These are phyloP conservation scores for Calocybe gangraenosa DNA, from an alignment of 768 basidiomycete species.

Conservation along the genomic window DNA sequence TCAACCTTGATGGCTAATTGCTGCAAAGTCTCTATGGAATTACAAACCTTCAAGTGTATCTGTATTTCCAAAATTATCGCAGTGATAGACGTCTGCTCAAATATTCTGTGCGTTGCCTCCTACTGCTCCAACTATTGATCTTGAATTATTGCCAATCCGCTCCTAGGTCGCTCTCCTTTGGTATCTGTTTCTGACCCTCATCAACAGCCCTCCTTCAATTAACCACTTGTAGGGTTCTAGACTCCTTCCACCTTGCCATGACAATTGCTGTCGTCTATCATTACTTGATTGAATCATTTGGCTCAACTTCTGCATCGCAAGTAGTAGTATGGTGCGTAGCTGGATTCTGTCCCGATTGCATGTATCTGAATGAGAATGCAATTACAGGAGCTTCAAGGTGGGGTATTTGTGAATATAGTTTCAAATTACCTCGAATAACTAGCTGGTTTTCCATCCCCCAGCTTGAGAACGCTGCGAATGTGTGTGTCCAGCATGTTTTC, in stretches of 20 bases:
- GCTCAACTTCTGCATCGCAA: constrained; percentile 12
- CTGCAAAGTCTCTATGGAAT: constrained; percentile 15
- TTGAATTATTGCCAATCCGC: constrained; percentile 15
- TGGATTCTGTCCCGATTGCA: neutral
- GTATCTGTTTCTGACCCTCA: neutral
- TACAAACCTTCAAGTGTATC: constrained; percentile 20
- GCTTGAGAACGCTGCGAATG: too few species aligned
- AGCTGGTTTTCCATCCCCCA: neutral
- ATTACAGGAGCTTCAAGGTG: too few species aligned
- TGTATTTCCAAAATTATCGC: constrained; percentile 20
- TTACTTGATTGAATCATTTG: constrained; percentile 23
- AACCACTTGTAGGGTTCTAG: constrained; percentile 14
- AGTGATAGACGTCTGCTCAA: constrained; percentile 19
- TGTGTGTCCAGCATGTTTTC: neutral
- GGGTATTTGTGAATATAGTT: too few species aligned
- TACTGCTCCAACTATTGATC: too few species aligned
- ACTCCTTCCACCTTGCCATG: constrained; percentile 22
- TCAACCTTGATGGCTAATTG: neutral
- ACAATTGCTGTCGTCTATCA: constrained; percentile 24
- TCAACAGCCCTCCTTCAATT: neutral
- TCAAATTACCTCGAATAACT: constrained; percentile 21
- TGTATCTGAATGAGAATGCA: neutral
- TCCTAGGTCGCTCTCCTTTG: constrained; percentile 20
- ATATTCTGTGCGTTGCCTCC: too few species aligned
- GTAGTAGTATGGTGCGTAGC: constrained; percentile 11